Evolutionary conservation across 2,329 filamentous ascomycete species (phyloP), one percentile per base, ranked within the genome.

Genomic region (Hymenotorrendiella dingleyae): DNA sequence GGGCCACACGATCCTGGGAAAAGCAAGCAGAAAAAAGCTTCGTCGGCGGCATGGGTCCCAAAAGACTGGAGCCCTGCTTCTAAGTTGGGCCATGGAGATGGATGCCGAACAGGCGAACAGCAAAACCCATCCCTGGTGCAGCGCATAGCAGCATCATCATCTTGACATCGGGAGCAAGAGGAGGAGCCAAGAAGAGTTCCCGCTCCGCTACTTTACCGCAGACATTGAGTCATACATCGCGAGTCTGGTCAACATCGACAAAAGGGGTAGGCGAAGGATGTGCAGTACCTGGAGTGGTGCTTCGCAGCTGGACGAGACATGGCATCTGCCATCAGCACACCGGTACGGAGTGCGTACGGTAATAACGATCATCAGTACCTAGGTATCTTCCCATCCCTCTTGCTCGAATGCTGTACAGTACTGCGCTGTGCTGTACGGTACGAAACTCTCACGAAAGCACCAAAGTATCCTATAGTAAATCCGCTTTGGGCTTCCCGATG

Each of bases 1-100:
- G 51, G 51, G 42, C 47, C 51, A 52, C 33, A 43, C 38, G 48
- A 46, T 46, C 51, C 49, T 46, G 39, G 41, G 27, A 42, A 41
- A 42, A 37, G 38, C 28, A 41, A 10, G 16, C 19, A 19, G 17
- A 33, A 41, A 33, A 24, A 45, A 37, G 36, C 36, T 40, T 27
- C 21, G 16, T 37, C 34, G 24, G 34, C 33, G 42, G 33, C 40
- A 28, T 43, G 38, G n/a, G 33, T 16, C 38, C 28, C 33, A 41
- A 41, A 37, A 45, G n/a, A n/a, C n/a, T 38, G 28, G 37, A 43
- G 38, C 23, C 32, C 30, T 9, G 30, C 30, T 33, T 10, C 19
- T 4, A 17, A 33, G 30, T 4, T 14, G 27, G 11, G 4, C 11
- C 27, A 29, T 29, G 27, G 27, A n/a, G n/a, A n/a, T n/a, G n/a